phyloP scores from a whole-genome alignment of 2,329 filamentous ascomycete species.

The Pseudocercospora macadamiae region DNA sequence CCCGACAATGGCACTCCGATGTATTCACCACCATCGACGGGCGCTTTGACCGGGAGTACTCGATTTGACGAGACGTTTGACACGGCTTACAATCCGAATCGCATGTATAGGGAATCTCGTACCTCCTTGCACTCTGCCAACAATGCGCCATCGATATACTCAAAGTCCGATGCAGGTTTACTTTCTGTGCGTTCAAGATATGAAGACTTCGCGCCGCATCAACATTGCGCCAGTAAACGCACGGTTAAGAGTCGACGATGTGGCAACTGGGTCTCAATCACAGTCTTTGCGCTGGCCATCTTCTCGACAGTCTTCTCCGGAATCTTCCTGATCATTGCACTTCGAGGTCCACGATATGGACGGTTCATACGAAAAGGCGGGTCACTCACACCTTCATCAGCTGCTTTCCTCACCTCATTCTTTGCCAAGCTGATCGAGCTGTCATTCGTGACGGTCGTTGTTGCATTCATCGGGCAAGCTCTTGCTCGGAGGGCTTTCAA shows the following conservation, averaged over 20 bases:
- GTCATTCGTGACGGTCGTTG: slow-evolving; percentile 76
- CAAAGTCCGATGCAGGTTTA: slow-evolving; percentile 32
- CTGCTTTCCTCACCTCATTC: slow-evolving; percentile 68
- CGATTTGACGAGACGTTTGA: slow-evolving; percentile 24
- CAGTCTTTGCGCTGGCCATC: slow-evolving; percentile 52
- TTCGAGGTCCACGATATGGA: slow-evolving; percentile 66
- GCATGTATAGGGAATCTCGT: slow-evolving; percentile 18
- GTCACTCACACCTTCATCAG: slow-evolving; percentile 62
- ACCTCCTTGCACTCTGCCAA: slow-evolving; percentile 30
- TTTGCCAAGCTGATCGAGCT: slow-evolving; percentile 78
- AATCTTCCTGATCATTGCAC: slow-evolving; percentile 66
- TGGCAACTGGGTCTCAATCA: slow-evolving; percentile 51
- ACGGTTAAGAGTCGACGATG: slow-evolving; percentile 19
- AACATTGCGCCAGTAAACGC: slow-evolving; percentile 26
- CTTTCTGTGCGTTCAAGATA: slow-evolving; percentile 28
- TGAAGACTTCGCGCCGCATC: slow-evolving; percentile 31
- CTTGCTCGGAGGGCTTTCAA: slow-evolving; percentile 70
- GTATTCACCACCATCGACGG: slow-evolving; percentile 31
- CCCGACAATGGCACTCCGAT: slow-evolving; percentile 21
- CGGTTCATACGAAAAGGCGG: slow-evolving; percentile 56
- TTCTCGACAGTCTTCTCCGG: slow-evolving; percentile 68
- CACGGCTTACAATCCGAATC: slow-evolving; percentile 17
- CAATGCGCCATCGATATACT: slow-evolving; percentile 26
- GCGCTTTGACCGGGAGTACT: slow-evolving; percentile 31
- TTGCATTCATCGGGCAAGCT: slow-evolving; percentile 74